phyloP scores from a whole-genome alignment of 2,329 filamentous ascomycete species.

The Fusarium irregulare region DNA sequence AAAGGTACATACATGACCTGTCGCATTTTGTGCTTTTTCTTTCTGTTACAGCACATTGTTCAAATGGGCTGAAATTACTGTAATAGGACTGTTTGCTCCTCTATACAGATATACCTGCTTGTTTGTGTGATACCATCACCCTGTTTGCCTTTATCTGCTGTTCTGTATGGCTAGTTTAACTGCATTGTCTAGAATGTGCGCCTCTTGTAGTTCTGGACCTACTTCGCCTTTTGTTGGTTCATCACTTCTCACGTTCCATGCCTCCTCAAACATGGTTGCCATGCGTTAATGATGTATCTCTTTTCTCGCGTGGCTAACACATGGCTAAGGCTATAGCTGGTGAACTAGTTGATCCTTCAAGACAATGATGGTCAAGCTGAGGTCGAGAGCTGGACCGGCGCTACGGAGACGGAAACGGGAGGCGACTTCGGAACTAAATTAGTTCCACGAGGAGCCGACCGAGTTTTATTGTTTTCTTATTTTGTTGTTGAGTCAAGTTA shows the following conservation, averaged over 20 bases:
- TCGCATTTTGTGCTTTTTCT: not conserved
- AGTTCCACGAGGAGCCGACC: not conserved
- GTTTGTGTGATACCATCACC: not conserved
- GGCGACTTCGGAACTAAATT: slow-evolving; percentile 3
- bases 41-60: not conserved
- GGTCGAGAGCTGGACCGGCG: not conserved
- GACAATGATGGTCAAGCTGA: not conserved
- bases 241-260: slow-evolving; percentile 29
- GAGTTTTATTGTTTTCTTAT: not conserved
- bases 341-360: not conserved
- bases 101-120: not conserved
- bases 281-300: slow-evolving; percentile 16
- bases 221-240: slow-evolving; percentile 23
- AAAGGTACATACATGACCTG: slow-evolving; percentile 4
- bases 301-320: slow-evolving; percentile 19
- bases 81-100: not conserved
- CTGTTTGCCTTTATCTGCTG: not conserved
- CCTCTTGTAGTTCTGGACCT: slow-evolving; percentile 18
- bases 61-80: not conserved
- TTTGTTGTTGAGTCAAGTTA: slow-evolving; percentile 1
- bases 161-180: not conserved
- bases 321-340: slow-evolving; percentile 1
- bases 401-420: not conserved
- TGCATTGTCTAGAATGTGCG: slow-evolving; percentile 8
- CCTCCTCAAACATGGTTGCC: slow-evolving; percentile 26